These are phyloP conservation scores for Candida suzukii DNA, from an alignment of 805 yeast species.

Conservation along the genomic window DNA sequence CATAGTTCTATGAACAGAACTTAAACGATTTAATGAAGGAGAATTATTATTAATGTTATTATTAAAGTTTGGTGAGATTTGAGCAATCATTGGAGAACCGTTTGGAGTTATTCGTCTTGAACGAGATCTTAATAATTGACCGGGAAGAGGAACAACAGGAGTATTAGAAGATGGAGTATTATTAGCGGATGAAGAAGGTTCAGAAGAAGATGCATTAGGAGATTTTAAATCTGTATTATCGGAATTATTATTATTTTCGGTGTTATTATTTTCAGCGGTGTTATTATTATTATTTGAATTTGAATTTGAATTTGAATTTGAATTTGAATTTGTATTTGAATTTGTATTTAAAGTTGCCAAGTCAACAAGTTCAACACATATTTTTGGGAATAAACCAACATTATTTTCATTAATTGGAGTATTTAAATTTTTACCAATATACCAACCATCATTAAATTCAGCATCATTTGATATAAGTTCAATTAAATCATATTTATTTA, in stretches of 20 bases:
- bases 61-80: conserved; percentile 7
- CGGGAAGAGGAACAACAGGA: not conserved
- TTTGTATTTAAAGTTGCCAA: not conserved
- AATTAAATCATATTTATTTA: conserved; percentile 76
- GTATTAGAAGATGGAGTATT: too few relatives aligned
- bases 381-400: conserved; percentile 84
- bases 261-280: conserved; percentile 14
- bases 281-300: not conserved
- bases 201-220: too few relatives aligned
- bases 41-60: not conserved
- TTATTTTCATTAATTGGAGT: conserved; percentile 37
- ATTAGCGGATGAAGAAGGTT: too few relatives aligned
- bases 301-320: not conserved
- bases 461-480: conserved; percentile 89
- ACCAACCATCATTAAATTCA: conserved; percentile 97
- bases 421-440: conserved; percentile 72
- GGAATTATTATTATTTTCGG: not conserved
- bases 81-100: conserved; percentile 17
- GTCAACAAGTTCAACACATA: not conserved
- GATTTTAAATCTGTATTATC: not conserved
- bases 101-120: conserved; percentile 40
- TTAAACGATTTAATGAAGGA: conserved; percentile 16
- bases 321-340: not conserved
- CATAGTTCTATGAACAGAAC: conserved; percentile 47
- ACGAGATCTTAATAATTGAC: conserved; percentile 42